Percentiles rank a stretch among this genome's conserved stretches.
phyloP scores from a whole-genome alignment of 106 monocot genomes.

The Allium sativum region DNA sequence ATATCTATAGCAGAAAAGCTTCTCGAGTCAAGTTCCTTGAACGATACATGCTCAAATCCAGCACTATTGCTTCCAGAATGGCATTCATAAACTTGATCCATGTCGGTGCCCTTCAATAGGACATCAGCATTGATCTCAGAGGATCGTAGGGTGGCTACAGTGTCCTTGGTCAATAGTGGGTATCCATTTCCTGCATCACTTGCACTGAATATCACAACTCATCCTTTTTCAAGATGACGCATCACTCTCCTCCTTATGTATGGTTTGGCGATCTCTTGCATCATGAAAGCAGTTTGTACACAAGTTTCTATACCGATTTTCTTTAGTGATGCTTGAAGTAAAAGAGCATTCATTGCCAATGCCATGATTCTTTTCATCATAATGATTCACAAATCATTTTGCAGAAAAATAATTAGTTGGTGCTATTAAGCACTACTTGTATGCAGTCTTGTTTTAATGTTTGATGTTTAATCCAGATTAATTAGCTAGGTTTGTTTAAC shows the following conservation, averaged over 20 bases:
- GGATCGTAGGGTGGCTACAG: conserved; percentile 78
- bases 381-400: not conserved
- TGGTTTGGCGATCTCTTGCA: conserved; percentile 96
- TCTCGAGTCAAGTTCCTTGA: conserved; percentile 59
- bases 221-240: conserved; percentile 93
- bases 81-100: conserved; percentile 51
- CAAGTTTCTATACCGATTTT: conserved; percentile 82
- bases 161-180: conserved; percentile 76
- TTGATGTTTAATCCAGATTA: no score
- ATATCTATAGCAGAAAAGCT: conserved; percentile 73
- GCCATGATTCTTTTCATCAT: conserved; percentile 80
- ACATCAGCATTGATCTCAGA: conserved; percentile 90
- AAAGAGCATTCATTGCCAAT: conserved; percentile 83
- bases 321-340: conserved; percentile 94
- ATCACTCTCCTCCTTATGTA: conserved; percentile 84
- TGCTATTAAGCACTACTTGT: no score
- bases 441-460: no score
- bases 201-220: conserved; percentile 94
- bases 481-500: no score
- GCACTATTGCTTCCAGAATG: conserved; percentile 41
- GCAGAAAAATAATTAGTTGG: no score
- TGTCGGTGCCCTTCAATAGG: conserved; percentile 71
- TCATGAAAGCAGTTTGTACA: conserved; percentile 69
- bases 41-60: conserved; percentile 84
- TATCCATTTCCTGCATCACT: conserved; percentile 63